A percentile compares a stretch with the other conserved stretches of the same genome.
Evolutionary conservation across 345 rosid species (phyloP).

Genomic region (Brassica juncea): DNA sequence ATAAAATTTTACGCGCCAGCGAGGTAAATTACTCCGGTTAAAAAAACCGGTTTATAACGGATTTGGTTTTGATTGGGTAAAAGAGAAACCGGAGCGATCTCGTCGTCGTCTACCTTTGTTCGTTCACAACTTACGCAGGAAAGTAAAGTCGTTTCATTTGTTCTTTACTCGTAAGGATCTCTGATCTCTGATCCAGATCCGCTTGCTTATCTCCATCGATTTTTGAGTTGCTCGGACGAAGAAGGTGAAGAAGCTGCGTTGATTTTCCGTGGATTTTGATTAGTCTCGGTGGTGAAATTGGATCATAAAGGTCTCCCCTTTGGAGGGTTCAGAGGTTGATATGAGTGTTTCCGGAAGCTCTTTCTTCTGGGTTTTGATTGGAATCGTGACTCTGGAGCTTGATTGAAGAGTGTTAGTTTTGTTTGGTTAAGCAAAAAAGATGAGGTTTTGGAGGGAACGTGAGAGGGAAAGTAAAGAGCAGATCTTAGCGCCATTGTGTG

Average conservation of each 20-base stretch:
- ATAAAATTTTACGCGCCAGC: background rate
- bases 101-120: background rate
- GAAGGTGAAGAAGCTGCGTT: background rate
- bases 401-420: background rate
- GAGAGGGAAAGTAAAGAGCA: background rate
- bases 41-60: background rate
- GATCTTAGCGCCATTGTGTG: background rate
- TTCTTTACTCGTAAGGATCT: background rate
- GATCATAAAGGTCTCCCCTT: background rate
- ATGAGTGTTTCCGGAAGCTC: background rate
- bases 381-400: background rate
- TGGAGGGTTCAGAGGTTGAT: background rate
- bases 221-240: background rate
- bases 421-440: background rate
- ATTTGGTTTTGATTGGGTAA: background rate
- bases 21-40: background rate
- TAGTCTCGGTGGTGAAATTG: background rate
- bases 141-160: background rate
- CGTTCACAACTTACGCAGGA: background rate
- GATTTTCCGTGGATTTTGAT: background rate
- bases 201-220: background rate
- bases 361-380: background rate
- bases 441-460: conserved; percentile 19
- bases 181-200: background rate
- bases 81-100: conserved; percentile 13